Conservation (phyloP, 805 yeast species). For the Lipomyces starkeyi region DNA sequence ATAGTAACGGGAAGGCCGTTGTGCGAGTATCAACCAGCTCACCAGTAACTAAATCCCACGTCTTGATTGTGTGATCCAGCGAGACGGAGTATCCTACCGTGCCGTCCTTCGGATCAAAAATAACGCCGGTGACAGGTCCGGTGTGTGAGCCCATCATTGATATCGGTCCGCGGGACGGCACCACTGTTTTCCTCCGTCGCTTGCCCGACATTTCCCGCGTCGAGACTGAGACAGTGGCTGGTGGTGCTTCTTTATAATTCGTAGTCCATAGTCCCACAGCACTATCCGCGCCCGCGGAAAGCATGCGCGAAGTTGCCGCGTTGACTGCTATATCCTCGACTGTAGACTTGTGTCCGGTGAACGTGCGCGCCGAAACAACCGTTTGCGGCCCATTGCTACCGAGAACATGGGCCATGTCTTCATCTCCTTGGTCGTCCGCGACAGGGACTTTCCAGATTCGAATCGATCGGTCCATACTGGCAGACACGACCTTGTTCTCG, state of each 20-base stretch:
- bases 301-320: conserved; percentile 59
- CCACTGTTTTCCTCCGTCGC: conserved; percentile 86
- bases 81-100: conserved; percentile 93
- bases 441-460: conserved; percentile 77
- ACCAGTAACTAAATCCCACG: conserved; percentile 94
- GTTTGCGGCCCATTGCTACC: conserved; percentile 44
- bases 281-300: conserved; percentile 85
- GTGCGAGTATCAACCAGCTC: conserved; percentile 85
- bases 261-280: conserved; percentile 89
- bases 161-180: conserved; percentile 80
- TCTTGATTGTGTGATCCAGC: conserved; percentile 91
- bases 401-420: conserved; percentile 48
- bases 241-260: conserved; percentile 79
- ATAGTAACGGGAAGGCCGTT: conserved; percentile 83
- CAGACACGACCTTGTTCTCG: conserved; percentile 76
- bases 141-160: conserved; percentile 79
- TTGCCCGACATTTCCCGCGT: conserved; percentile 68
- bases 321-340: conserved; percentile 78
- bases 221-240: conserved; percentile 49
- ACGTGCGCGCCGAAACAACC: conserved; percentile 35
- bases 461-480: conserved; percentile 86
- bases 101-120: conserved; percentile 71
- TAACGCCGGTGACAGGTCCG: conserved; percentile 85
- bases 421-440: conserved; percentile 56
- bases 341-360: conserved; percentile 89